phyloP scores from a whole-genome alignment of 164 flowering plant genomes.

The Vitis rotundifolia region DNA sequence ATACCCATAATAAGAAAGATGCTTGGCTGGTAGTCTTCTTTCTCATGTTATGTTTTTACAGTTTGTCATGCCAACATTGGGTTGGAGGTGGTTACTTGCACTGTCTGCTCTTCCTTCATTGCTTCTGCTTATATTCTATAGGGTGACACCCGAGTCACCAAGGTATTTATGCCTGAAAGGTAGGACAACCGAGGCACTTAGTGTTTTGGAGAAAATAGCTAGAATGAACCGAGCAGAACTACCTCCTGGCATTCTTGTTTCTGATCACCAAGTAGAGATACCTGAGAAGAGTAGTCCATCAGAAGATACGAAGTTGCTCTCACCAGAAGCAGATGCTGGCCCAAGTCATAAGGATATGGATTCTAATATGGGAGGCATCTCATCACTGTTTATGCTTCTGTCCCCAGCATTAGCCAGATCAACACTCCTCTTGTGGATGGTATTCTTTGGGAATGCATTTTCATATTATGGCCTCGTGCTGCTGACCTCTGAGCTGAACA shows the following conservation, averaged over 20 bases:
- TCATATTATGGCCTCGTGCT: conserved; percentile 90
- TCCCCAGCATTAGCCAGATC: conserved; percentile 67
- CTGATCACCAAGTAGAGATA: conserved; percentile 39
- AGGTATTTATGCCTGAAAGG: conserved; percentile 75
- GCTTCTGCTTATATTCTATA: conserved; percentile 63
- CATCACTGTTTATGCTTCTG: conserved; percentile 54
- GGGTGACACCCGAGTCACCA: conserved; percentile 81
- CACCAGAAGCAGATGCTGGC: conserved; percentile 21
- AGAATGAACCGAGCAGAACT: conserved; percentile 49
- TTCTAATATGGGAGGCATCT: conserved; percentile 29
- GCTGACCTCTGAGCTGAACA: conserved; percentile 74
- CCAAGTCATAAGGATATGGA: conserved; percentile 17
- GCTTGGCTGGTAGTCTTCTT: not conserved
- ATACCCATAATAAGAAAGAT: not conserved
- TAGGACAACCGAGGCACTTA: conserved; percentile 53
- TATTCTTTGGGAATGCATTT: conserved; percentile 89
- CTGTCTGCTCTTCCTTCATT: conserved; percentile 75
- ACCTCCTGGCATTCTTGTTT: conserved; percentile 66
- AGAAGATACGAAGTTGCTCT: conserved; percentile 48
- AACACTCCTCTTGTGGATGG: conserved; percentile 83
- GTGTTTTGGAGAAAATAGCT: conserved; percentile 62
- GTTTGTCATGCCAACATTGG: conserved; percentile 83
- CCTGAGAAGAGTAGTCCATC: conserved; percentile 25
- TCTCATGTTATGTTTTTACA: conserved; percentile 27
- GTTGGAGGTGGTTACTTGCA: conserved; percentile 96